phyloP scores from a whole-genome alignment of 345 rosid genomes.

The Brassica cretica region DNA sequence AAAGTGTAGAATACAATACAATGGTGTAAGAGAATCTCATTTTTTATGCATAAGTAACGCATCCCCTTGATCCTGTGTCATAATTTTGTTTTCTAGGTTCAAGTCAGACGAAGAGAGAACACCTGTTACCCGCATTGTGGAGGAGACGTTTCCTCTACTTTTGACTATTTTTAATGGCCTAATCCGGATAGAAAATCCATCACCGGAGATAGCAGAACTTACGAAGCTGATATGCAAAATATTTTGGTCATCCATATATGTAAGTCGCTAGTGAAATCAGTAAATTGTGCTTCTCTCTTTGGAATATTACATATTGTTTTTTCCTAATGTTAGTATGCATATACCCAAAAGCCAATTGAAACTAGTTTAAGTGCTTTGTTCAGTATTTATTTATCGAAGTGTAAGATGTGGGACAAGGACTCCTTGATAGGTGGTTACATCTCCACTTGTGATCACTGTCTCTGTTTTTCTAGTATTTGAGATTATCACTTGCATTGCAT shows the following conservation, averaged over 20 bases:
- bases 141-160: slow-evolving; percentile 1
- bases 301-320: not conserved
- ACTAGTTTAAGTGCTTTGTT: not conserved
- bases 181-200: not conserved
- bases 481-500: not conserved
- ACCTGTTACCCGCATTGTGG: not conserved
- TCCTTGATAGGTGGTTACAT: not conserved
- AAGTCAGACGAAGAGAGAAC: not conserved
- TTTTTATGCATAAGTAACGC: not conserved
- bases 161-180: not conserved
- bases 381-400: not conserved
- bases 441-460: not conserved
- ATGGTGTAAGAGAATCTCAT: not conserved
- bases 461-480: not conserved
- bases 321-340: not conserved
- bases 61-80: not conserved
- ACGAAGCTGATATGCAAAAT: not conserved
- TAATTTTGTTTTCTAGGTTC: not conserved
- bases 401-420: not conserved
- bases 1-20: not conserved
- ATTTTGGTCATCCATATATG: not conserved
- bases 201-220: not conserved
- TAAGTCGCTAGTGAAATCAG: not conserved
- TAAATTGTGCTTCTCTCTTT: not conserved
- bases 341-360: not conserved